A percentile compares a stretch with the other conserved stretches of the same genome.
phyloP scores from a whole-genome alignment of 2,329 filamentous ascomycete species.

The Fusarium temperatum region DNA sequence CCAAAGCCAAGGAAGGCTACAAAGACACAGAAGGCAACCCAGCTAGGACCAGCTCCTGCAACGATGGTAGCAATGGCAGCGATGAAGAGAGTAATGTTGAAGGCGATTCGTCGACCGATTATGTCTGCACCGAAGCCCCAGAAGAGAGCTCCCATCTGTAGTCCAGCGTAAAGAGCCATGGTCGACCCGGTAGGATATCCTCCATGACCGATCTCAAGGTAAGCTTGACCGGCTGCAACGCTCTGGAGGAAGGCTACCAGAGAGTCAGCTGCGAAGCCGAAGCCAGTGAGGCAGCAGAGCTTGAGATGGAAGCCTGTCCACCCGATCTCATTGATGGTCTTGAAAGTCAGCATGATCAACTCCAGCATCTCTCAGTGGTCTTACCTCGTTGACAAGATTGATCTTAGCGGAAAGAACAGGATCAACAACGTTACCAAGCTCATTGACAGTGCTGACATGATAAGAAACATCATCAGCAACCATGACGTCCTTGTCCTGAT shows the following conservation, averaged over 20 bases:
- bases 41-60: background rate
- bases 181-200: background rate
- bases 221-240: background rate
- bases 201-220: background rate
- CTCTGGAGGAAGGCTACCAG: background rate
- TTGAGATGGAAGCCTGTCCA: background rate
- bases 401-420: background rate
- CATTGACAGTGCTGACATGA: background rate
- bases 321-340: background rate
- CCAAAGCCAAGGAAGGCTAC: background rate
- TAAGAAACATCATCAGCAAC: background rate
- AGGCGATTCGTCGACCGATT: background rate
- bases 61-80: background rate
- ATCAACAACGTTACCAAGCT: background rate
- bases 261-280: background rate
- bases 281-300: background rate
- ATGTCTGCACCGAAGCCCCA: slow-evolving; percentile 5
- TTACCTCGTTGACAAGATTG: background rate
- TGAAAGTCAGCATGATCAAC: background rate
- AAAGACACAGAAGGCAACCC: background rate
- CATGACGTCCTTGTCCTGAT: background rate
- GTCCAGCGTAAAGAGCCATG: background rate
- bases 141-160: background rate
- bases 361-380: fast-evolving
- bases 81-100: background rate